These are phyloP conservation scores for Phyllosticta capitalensis DNA, from an alignment of 2,329 filamentous ascomycete genomes.

Conservation along the genomic window DNA sequence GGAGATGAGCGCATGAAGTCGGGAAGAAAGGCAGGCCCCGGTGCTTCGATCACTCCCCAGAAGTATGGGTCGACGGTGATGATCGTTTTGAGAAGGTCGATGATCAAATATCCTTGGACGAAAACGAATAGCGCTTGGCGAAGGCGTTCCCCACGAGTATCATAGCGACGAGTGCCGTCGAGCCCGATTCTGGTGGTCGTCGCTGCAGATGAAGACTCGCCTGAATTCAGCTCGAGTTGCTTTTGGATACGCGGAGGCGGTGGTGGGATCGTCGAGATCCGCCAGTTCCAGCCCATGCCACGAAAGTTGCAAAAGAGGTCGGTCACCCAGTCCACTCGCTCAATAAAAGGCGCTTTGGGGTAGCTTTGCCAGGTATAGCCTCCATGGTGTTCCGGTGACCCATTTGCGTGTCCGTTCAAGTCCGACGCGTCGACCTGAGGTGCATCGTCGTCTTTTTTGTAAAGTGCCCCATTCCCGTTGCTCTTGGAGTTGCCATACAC, in stretches of 20 bases:
- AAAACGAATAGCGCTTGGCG: slow-evolving; percentile 30
- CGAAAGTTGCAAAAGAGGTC: slow-evolving; percentile 50
- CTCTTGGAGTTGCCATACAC: background rate
- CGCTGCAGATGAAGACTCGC: slow-evolving; percentile 12
- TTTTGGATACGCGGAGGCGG: slow-evolving; percentile 32
- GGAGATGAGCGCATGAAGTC: slow-evolving; percentile 34
- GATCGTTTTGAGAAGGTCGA: slow-evolving; percentile 61
- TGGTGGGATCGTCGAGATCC: slow-evolving; percentile 39
- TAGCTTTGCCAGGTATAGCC: slow-evolving; percentile 46
- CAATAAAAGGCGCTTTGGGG: slow-evolving; percentile 35
- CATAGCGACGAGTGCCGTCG: slow-evolving; percentile 30
- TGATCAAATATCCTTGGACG: slow-evolving; percentile 50
- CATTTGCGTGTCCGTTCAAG: slow-evolving; percentile 9
- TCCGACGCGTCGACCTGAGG: slow-evolving; percentile 6
- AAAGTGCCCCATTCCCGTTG: background rate
- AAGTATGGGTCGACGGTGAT: slow-evolving; percentile 77
- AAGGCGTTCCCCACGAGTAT: slow-evolving; percentile 25
- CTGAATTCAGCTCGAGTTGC: slow-evolving; percentile 25
- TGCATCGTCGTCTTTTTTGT: slow-evolving; percentile 11
- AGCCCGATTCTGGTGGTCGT: slow-evolving; percentile 13
- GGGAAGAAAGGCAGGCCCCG: slow-evolving; percentile 35
- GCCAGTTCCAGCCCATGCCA: slow-evolving; percentile 52
- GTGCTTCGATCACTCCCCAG: slow-evolving; percentile 38
- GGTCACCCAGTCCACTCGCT: slow-evolving; percentile 49
- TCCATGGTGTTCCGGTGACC: slow-evolving; percentile 23